Base-by-base conservation (phyloP, 352 stramenopile species). In the Globisporangium viniferum region DNA sequence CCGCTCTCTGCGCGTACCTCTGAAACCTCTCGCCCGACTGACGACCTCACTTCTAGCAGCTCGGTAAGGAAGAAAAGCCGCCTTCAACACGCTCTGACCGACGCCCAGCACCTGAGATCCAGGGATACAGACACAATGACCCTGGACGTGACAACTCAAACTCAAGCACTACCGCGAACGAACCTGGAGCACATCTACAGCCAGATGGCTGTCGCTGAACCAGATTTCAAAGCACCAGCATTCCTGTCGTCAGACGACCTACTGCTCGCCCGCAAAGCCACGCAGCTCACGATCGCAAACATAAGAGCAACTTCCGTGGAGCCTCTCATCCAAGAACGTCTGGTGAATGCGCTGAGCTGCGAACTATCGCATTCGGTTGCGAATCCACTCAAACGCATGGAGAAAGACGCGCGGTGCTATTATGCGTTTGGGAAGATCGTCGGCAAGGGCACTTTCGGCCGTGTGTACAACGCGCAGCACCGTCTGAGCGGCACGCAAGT, bases 381-480 rank as follows among this genome's bases (percentile, higher is more conserved):
- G 14, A 60, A 53, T n/a, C 12, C 33, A 1, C 18, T 10, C 3
- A 69, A 78, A 49, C 71, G 66, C 10, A 10, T 64, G 6, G 61
- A 80, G 22, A 48, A 70, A 8, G 63, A 77, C 7, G 39, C 59
- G 15, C 62, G 41, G 2, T 66, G 51, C 24, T 91, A 77, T 67
- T 92, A 92, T 35, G 48, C 39, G 1, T 29, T 90, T 1, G 79
- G 72, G 1, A 80, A 84, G 27, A 73, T 85, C 33, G 72, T 91
- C 48, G 82, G 76, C 7, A 72, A 70, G 36, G 84, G 82, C 2
- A 84, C 84, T 0, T 92, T 90, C 48, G 82, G 80, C 5, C 72
- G 77, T 36, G 79, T 92, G 15, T 74, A 75, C 35, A 56, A 75
- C 15, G 84, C 71, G 24, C 71, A 56, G 7, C 82, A 92, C 29